Evolutionary conservation across 2,329 filamentous ascomycete genomes (phyloP), one percentile per base, ranked within the genome.

Genomic region (Clarireedia hainanense): DNA sequence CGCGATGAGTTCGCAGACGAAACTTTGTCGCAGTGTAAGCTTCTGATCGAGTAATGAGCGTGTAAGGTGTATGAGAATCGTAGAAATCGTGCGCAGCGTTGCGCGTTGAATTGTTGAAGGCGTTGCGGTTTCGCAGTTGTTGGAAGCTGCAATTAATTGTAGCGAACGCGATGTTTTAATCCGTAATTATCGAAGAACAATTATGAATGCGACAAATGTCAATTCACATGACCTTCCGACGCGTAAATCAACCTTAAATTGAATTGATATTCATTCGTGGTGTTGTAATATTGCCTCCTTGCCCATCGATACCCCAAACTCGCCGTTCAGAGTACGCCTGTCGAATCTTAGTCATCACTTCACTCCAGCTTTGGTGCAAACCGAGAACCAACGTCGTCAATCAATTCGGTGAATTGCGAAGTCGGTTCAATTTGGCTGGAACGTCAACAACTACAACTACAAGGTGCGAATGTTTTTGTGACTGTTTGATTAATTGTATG

Each of bases 231-330:
- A 56, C 23, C 55, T 64, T 67, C 60, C 61, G 66, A 67, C 66
- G 65, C 67, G 67, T 69, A 61, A 56, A 66, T 62, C 51, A 61
- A 67, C 62, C 59, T 65, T 63, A 53, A 61, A 61, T 63, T 53
- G 55, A 56, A 52, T 57, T 40, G 50, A 64, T 63, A 65, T 61
- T 50, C 47, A 55, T 50, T 58, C 50, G 60, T 65, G 64, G 52
- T 58, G 61, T 63, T 64, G 60, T 59, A 57, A 59, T 64, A 63
- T 60, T 59, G 58, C 57, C 30, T 57, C 55, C 48, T 61, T 54
- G 42, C 20, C 52, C 47, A 36, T 49, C n/a, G 34, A 49, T 51
- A 52, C 43, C 47, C 57, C 58, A 57, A 40, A 58, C 50, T 52
- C 60, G 63, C 63, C 57, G 63, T 67, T 52, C 46, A 43, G 46